Conservation (phyloP, 768 basidiomycete genomes). For the Kwoniella sp. region DNA sequence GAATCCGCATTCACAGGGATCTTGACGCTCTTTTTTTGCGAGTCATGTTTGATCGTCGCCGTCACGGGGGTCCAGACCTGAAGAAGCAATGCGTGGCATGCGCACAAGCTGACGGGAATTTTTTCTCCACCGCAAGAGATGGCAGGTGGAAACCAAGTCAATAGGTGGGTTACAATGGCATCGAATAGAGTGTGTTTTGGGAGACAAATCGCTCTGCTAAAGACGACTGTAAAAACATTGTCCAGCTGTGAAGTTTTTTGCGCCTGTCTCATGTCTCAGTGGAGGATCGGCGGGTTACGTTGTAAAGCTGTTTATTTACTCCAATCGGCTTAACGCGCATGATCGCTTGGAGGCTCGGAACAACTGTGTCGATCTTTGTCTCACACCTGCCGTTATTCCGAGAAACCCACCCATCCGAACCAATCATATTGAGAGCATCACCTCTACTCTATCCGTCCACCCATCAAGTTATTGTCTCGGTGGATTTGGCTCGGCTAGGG, state of each 20-base stretch:
- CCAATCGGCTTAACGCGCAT: neutral
- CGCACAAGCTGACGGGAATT: neutral
- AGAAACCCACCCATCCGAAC: neutral
- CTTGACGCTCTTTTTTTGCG: neutral
- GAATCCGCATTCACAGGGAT: neutral
- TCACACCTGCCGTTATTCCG: neutral
- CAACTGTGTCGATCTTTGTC: constrained; percentile 1
- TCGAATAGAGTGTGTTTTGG: too few relatives aligned
- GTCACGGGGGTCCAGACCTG: neutral
- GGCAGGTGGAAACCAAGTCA: neutral
- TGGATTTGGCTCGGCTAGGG: neutral
- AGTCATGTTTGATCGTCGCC: constrained; percentile 15
- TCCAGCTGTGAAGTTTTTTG: neutral
- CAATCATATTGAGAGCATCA: neutral
- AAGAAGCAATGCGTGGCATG: neutral
- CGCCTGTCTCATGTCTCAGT: neutral
- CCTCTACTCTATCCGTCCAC: too few relatives aligned
- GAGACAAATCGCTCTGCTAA: too few relatives aligned
- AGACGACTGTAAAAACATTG: neutral
- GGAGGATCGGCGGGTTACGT: neutral
- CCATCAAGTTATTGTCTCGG: too few relatives aligned
- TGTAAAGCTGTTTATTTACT: neutral
- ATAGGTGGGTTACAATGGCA: neutral
- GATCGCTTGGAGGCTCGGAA: neutral
- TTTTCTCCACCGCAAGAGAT: neutral